Conservation (phyloP, 2,329 filamentous ascomycete species). For the Trichoderma simmonsii region DNA sequence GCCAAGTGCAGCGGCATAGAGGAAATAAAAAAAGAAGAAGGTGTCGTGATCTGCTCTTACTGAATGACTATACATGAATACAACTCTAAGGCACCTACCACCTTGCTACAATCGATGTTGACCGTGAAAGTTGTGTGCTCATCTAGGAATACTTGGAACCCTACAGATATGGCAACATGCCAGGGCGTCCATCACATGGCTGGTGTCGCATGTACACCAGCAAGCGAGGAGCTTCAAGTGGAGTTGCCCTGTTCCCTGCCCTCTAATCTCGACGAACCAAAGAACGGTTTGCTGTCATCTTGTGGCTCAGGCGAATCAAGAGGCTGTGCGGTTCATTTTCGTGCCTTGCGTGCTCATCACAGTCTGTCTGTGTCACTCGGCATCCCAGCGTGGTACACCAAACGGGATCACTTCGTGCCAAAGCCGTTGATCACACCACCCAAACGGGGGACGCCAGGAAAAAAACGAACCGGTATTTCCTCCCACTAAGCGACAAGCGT, state of each 20-base stretch:
- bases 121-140: neutral
- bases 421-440: neutral
- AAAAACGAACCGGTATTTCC: neutral
- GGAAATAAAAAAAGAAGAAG: neutral
- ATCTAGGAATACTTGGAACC: neutral
- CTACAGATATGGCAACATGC: neutral
- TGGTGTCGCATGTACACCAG: neutral
- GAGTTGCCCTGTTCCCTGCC: neutral
- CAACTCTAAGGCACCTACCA: neutral
- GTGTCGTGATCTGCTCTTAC: neutral
- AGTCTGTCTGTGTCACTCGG: neutral
- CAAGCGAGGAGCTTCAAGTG: neutral
- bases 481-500: neutral
- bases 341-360: neutral
- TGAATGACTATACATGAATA: constrained; percentile 5
- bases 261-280: neutral
- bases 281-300: neutral
- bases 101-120: neutral
- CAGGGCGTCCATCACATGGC: neutral
- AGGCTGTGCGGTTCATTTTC: neutral
- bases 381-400: neutral
- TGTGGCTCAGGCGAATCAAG: neutral
- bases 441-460: neutral
- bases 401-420: neutral
- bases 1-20: constrained; percentile 35